phyloP scores from a whole-genome alignment of 352 stramenopile genomes.

The Salisapilia sapeloensis region DNA sequence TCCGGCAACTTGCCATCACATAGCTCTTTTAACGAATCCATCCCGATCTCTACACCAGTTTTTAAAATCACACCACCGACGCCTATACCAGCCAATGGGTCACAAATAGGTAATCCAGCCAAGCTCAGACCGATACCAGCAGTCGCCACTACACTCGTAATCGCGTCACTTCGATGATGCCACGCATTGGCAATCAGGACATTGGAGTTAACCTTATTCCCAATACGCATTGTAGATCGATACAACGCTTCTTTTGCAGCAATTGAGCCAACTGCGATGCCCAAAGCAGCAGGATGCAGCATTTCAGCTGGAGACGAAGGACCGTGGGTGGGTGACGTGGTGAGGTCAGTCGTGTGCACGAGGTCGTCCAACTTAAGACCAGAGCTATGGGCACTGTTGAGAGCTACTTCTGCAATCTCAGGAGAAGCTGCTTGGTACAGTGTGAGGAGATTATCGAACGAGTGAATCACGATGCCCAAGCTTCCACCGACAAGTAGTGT shows the following conservation, averaged over 20 bases:
- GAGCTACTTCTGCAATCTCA: conserved; percentile 4
- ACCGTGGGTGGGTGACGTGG: too few relatives aligned
- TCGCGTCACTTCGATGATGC: conserved; percentile 82
- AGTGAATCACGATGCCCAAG: conserved; percentile 47
- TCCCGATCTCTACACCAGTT: conserved; percentile 57
- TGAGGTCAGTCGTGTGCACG: too few relatives aligned
- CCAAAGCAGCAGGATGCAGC: conserved; percentile 49
- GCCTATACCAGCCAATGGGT: conserved; percentile 45
- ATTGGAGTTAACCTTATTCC: conserved; percentile 76
- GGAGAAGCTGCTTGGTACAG: conserved; percentile 14
- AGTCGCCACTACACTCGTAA: conserved; percentile 68
- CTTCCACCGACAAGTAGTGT: conserved; percentile 44
- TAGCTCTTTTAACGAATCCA: conserved; percentile 32
- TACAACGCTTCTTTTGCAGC: conserved; percentile 86
- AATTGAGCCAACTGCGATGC: conserved; percentile 78
- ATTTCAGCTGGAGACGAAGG: neutral
- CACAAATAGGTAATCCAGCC: conserved; percentile 36
- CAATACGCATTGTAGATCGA: conserved; percentile 82
- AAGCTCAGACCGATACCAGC: conserved; percentile 43
- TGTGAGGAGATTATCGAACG: conserved; percentile 37
- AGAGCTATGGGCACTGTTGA: neutral
- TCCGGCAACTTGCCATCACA: conserved; percentile 37
- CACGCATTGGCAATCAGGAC: conserved; percentile 93
- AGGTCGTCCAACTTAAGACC: too few relatives aligned
- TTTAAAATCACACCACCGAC: conserved; percentile 64